phyloP scores from a whole-genome alignment of 805 yeast genomes.

The Kuraishia piskuri region DNA sequence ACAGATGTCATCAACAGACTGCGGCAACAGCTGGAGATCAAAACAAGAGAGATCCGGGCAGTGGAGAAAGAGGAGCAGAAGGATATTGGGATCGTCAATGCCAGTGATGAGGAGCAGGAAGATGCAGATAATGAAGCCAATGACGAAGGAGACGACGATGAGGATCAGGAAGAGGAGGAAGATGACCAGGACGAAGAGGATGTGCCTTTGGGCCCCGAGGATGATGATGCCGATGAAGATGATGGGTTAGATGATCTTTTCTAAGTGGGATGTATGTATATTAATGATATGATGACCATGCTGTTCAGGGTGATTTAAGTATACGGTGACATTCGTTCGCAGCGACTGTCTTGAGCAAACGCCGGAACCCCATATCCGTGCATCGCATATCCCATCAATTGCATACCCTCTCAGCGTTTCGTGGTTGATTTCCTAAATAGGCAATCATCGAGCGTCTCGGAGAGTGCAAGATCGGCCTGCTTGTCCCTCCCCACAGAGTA shows the following conservation, averaged over 20 bases:
- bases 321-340: too few species aligned
- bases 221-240: slow-evolving; percentile 13
- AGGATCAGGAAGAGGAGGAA: slow-evolving; percentile 15
- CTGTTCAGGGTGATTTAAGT: too few species aligned
- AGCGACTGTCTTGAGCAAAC: too few species aligned
- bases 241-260: slow-evolving; percentile 19
- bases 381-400: too few species aligned
- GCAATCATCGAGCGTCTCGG: too few species aligned
- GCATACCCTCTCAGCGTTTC: too few species aligned
- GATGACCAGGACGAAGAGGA: slow-evolving; percentile 15
- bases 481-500: too few species aligned
- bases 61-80: slow-evolving; percentile 14
- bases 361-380: too few species aligned
- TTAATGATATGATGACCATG: background rate
- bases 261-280: slow-evolving; percentile 6
- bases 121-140: slow-evolving; percentile 11
- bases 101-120: slow-evolving; percentile 8
- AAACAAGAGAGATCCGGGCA: slow-evolving; percentile 53
- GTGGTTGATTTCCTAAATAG: too few species aligned
- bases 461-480: too few species aligned
- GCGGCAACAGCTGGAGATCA: slow-evolving; percentile 74
- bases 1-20: slow-evolving; percentile 71
- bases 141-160: slow-evolving; percentile 13
- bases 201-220: slow-evolving; percentile 13
- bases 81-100: slow-evolving; percentile 12